Evolutionary conservation across 345 rosid genomes (phyloP), one percentile per base, ranked within the genome.

Genomic region (Leavenworthia alabamica): DNA sequence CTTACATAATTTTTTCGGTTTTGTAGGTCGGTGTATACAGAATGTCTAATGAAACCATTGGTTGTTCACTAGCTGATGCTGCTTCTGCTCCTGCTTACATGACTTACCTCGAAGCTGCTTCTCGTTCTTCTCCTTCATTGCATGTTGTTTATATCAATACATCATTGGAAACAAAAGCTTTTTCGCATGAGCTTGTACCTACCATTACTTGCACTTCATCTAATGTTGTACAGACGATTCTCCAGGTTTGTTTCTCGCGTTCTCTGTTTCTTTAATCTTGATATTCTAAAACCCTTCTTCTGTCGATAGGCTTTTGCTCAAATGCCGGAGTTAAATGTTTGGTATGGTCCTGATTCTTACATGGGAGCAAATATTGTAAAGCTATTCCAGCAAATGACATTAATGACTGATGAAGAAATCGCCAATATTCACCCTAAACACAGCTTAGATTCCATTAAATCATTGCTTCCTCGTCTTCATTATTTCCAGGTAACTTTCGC

Each of bases 11-110:
- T 36, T 42, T 23, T 68, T 28, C 8, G 33, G 44, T 19, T 77
- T 29, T 60, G 56, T 77, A 92, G 98, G 89, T 90, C 64, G 90
- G 90, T 49, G 97, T 90, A 12, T 93, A 90, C 73, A 78, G 96
- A 67, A 90, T 93, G 97, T 90, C 99, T 23, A 68, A 81, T 28
- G 99, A 90, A 61, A 83, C 76, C 8, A 93, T 93, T 26, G 82
- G 99, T 75, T 90, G 99, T 84, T 93, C 97, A 6, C 74, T 93
- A 72, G 97, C 99, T 39, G 99, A 90, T 78, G 96, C 97, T 71
- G 99, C 99, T 11, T 75, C 90, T 62, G 68, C 86, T 72, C 89
- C 96, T 66, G 81, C 78, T 74, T 93, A 93, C 61, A 80, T 84
- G 77, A 79, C 72, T 51, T 93, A 86, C 81, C 93, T 90, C 51